These are phyloP conservation scores for Parathielavia hyrcaniae DNA, from an alignment of 495 filamentous ascomycete genomes.

Conservation along the genomic window DNA sequence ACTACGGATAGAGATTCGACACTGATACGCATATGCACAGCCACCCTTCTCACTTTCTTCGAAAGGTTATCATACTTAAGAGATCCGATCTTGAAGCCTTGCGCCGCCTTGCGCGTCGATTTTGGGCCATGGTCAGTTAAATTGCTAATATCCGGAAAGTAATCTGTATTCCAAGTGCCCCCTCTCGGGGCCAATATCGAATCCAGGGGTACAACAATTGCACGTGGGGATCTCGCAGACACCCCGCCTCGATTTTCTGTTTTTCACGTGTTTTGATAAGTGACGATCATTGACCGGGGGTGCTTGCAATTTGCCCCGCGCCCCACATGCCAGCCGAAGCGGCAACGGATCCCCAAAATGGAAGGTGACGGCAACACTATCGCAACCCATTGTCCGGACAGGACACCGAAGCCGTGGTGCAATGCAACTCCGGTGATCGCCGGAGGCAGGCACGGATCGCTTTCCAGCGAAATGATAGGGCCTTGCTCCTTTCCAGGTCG, in stretches of 20 bases:
- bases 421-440: background rate
- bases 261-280: conserved; percentile 7
- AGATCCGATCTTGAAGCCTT: no score
- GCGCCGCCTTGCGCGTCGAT: no score
- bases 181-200: background rate
- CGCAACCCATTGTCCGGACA: background rate
- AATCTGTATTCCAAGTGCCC: no score
- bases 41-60: no score
- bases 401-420: background rate
- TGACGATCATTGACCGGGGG: background rate
- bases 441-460: background rate
- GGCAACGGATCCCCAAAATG: conserved; percentile 1
- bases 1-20: no score
- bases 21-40: no score
- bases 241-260: no score
- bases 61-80: no score
- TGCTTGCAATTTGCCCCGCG: conserved; percentile 5
- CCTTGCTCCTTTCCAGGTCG: background rate
- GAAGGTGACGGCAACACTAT: background rate
- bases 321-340: background rate
- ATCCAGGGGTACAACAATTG: background rate
- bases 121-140: no score
- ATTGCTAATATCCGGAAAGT: no score
- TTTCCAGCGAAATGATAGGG: background rate
- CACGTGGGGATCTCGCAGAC: conserved; percentile 4